These are phyloP conservation scores for Phytophthora idaei DNA, from an alignment of 352 stramenopile species.

Conservation along the genomic window DNA sequence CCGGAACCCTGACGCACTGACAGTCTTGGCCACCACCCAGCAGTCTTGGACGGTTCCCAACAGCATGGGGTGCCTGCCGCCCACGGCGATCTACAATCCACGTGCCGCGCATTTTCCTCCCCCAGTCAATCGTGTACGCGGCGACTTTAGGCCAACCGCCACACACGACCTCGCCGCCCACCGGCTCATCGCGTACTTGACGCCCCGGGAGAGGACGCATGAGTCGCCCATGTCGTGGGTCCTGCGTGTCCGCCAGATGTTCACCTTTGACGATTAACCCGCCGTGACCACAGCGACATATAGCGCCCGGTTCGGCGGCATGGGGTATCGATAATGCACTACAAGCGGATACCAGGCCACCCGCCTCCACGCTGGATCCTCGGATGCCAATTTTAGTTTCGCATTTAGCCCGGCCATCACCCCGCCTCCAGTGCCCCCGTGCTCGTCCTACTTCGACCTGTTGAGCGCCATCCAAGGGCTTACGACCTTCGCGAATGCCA, in stretches of 20 bases:
- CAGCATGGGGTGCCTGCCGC: neutral
- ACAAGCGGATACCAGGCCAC: neutral
- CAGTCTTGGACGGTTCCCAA: no score
- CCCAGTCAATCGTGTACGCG: neutral
- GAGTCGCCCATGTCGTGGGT: neutral
- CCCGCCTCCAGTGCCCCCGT: neutral
- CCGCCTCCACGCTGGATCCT: neutral
- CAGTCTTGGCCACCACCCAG: no score
- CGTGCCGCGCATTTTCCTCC: neutral
- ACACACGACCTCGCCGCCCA: neutral
- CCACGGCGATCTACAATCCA: neutral
- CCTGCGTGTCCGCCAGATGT: neutral
- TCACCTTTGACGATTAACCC: neutral
- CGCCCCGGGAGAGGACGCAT: neutral
- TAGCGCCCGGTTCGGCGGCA: neutral
- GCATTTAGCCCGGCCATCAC: neutral
- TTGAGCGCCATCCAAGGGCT: neutral
- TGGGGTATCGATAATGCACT: neutral
- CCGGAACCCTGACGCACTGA: no score
- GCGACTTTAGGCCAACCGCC: neutral
- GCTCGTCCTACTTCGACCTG: neutral
- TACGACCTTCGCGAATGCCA: neutral
- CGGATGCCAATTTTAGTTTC: neutral
- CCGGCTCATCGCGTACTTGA: neutral
- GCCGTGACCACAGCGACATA: neutral